Conservation (phyloP, 2,329 filamentous ascomycete genomes). For the Sarocladium strictum region DNA sequence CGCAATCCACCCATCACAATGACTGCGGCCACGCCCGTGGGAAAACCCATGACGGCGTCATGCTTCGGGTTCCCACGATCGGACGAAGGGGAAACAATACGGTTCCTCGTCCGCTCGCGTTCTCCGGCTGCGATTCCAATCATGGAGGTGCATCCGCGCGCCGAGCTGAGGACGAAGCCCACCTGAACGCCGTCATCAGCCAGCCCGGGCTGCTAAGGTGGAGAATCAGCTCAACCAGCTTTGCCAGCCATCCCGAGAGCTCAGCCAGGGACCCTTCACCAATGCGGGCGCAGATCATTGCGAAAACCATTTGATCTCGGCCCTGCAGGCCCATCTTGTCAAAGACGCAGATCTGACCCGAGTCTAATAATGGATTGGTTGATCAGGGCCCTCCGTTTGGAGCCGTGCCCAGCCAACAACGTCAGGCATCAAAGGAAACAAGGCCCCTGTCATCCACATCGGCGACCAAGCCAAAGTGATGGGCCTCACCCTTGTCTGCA, state of each 20-base stretch:
- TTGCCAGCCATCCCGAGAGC: background rate
- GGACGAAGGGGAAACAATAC: background rate
- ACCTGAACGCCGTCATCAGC: constrained; percentile 5
- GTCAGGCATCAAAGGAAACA: background rate
- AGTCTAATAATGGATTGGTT: background rate
- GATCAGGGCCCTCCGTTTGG: background rate
- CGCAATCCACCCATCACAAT: background rate
- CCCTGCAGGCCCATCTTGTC: constrained; percentile 5
- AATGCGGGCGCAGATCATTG: constrained; percentile 8
- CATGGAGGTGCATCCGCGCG: too few relatives aligned
- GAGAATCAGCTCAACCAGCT: background rate
- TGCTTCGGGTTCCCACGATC: background rate
- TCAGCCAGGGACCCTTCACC: background rate
- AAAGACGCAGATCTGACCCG: constrained; percentile 2
- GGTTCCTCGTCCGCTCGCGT: background rate
- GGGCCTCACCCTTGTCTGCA: background rate
- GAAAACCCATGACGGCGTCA: background rate
- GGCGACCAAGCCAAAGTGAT: background rate
- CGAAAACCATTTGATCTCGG: background rate
- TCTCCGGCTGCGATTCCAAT: background rate
- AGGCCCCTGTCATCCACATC: background rate
- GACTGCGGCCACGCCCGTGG: background rate
- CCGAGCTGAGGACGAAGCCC: background rate
- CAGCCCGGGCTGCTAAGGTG: background rate
- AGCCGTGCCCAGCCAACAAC: background rate